These are phyloP conservation scores for Ophiocordyceps polyrhachis-furcata DNA, from an alignment of 2,329 filamentous ascomycete genomes.

Conservation along the genomic window DNA sequence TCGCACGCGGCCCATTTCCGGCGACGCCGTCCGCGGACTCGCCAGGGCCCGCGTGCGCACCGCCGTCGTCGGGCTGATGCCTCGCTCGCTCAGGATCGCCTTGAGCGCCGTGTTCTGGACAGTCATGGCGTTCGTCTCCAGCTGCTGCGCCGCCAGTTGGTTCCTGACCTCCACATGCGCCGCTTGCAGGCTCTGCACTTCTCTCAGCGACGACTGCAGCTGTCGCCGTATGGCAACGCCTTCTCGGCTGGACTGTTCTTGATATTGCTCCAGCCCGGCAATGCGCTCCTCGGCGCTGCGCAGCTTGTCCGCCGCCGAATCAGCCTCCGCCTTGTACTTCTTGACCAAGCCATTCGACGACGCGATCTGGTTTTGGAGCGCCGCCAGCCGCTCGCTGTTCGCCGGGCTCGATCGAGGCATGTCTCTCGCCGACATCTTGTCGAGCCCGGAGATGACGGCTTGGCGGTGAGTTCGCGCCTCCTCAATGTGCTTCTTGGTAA, in stretches of 20 bases:
- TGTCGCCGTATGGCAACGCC: constrained; percentile 79
- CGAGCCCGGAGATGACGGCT: constrained; percentile 66
- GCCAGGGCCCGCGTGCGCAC: constrained; percentile 55
- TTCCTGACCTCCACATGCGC: constrained; percentile 69
- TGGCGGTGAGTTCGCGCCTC: constrained; percentile 75
- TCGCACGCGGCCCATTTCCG: constrained; percentile 59
- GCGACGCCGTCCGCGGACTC: constrained; percentile 53
- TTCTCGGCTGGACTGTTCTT: constrained; percentile 91
- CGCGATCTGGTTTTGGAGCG: constrained; percentile 64
- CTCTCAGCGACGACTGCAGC: constrained; percentile 65
- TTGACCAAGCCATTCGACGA: constrained; percentile 63
- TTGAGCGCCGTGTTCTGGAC: constrained; percentile 90
- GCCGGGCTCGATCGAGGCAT: constrained; percentile 25
- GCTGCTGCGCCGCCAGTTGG: constrained; percentile 66
- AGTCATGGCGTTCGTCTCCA: constrained; percentile 82
- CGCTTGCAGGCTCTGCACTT: constrained; percentile 64
- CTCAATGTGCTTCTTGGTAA: constrained; percentile 69
- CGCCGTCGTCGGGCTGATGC: constrained; percentile 58
- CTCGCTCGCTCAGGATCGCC: constrained; percentile 76
- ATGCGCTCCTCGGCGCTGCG: constrained; percentile 91
- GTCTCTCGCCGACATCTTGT: constrained; percentile 46
- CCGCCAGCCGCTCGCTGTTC: constrained; percentile 46
- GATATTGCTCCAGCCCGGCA: constrained; percentile 87
- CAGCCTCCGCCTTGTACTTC: constrained; percentile 77
- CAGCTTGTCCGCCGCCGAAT: constrained; percentile 71